Conservation (phyloP, 2,329 filamentous ascomycete species). For the Orbilia brochopaga region DNA sequence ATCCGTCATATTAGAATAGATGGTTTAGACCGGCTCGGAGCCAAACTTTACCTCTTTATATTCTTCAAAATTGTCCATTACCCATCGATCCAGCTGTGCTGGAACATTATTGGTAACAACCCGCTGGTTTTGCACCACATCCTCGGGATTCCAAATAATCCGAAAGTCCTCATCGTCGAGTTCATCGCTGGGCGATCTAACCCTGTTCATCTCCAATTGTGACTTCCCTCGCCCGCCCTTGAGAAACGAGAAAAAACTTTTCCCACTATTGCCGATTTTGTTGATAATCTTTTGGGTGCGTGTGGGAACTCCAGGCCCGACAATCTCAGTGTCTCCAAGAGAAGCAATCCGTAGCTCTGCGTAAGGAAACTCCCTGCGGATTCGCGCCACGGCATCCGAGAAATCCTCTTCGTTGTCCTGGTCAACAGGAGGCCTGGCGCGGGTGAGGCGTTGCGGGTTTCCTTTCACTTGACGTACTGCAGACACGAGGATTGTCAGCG, state of each 20-base stretch:
- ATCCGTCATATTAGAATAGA: not conserved
- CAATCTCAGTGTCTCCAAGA: slow-evolving; percentile 21
- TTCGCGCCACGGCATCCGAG: not conserved
- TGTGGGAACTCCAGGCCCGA: slow-evolving; percentile 8
- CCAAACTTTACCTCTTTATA: slow-evolving; percentile 28
- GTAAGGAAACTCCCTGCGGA: slow-evolving; percentile 22
- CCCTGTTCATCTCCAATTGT: not conserved
- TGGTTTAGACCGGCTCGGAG: not conserved
- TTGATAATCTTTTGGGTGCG: not conserved
- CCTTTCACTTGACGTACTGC: slow-evolving; percentile 17
- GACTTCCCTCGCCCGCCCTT: slow-evolving; percentile 5
- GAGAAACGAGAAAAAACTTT: slow-evolving; percentile 4
- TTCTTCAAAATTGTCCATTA: slow-evolving; percentile 13
- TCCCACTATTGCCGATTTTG: slow-evolving; percentile 4
- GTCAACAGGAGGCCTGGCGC: slow-evolving; percentile 13
- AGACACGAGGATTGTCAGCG: not conserved
- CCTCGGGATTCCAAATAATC: too few species aligned
- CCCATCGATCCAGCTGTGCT: not conserved
- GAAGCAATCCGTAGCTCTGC: slow-evolving; percentile 36
- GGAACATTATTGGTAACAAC: too few species aligned
- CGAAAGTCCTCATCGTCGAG: too few species aligned
- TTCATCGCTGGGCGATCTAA: too few species aligned
- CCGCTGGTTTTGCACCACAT: too few species aligned
- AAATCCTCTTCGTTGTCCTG: slow-evolving; percentile 7
- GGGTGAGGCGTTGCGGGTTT: slow-evolving; percentile 22